Evolutionary conservation across 192 early-diverging fungal genomes (phyloP), one percentile per base, ranked within the genome.

Genomic region (Thamnidium elegans): DNA sequence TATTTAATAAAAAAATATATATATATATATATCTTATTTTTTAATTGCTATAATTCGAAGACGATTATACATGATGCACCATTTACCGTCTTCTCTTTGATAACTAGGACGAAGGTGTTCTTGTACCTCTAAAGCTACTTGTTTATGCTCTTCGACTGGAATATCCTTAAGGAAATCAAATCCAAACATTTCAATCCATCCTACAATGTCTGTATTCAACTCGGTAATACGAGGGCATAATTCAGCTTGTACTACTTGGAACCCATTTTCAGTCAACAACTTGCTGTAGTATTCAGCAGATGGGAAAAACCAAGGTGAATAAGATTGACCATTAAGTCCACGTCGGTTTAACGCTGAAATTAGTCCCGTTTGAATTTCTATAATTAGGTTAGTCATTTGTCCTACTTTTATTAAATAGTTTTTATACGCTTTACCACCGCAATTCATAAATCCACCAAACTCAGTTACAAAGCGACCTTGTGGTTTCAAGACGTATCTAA

Each of bases 171-270:
- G 58, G 67, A 89, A 89, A 11, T 76, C n/a, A 51, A 83, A 80
- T 3, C 83, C 86, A 80, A 90, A 88, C 0, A 87, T 86, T 20
- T 87, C 77, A 8, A 88, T 63, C 87, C 86, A 89, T 7, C 87
- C 87, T 3, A 62, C 62, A 17, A 88, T 44, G 62, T 83, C 73
- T 7, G 85, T 87, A 13, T 76, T 63, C 59, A 90, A 69, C 4
- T 66, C 30, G 0, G 87, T 89, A 20, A 79, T 74, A 7, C 87
- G 70, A 39, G 87, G 81, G 44, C 83, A 72, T 17, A 80, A 59
- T 30, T 70, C 70, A 39, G 87, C 75, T 1, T 50, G 55, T 10
- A 72, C 63, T 7, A 83, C 76, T 4, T 70, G 52, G 61, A 90
- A 86, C 0, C 81, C 80, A 52, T 81, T 71, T 4, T 72, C 51